Conservation (phyloP, 305 asterid genomes). For the Fraxinus albicans region DNA sequence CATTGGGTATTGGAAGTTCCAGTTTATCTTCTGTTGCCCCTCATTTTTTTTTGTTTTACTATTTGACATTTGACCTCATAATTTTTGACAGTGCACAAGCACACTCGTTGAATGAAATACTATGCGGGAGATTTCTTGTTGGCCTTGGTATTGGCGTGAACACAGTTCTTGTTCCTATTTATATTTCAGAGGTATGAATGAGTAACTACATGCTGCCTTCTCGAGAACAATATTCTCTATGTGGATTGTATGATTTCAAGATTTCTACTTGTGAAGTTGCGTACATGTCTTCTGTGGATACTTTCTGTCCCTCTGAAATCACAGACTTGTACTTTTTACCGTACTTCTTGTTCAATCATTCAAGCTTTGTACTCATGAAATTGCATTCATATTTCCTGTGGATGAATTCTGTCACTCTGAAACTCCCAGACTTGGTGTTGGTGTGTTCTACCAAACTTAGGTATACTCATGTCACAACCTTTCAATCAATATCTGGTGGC, state of each 20-base stretch:
- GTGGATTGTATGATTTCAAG: constrained; percentile 7
- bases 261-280: constrained; percentile 1
- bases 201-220: constrained; percentile 3
- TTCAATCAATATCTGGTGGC: neutral
- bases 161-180: constrained; percentile 86
- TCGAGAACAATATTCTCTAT: constrained; percentile 8
- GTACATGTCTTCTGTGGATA: neutral
- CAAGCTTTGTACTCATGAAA: constrained; percentile 3
- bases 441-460: neutral
- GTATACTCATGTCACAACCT: neutral
- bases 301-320: neutral
- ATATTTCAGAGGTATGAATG: constrained; percentile 72
- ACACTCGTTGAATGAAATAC: constrained; percentile 70
- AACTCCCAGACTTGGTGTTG: neutral
- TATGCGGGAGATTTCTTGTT: constrained; percentile 80
- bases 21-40: neutral
- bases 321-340: neutral
- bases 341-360: neutral
- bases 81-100: constrained; percentile 80
- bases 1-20: neutral
- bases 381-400: neutral
- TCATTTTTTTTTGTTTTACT: constrained; percentile 9
- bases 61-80: constrained; percentile 20
- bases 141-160: constrained; percentile 93
- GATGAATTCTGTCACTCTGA: neutral